Percentiles rank a stretch among this genome's conserved stretches.
Evolutionary conservation across 2,329 filamentous ascomycete genomes (phyloP).

Genomic region (Elsinoe batatas): DNA sequence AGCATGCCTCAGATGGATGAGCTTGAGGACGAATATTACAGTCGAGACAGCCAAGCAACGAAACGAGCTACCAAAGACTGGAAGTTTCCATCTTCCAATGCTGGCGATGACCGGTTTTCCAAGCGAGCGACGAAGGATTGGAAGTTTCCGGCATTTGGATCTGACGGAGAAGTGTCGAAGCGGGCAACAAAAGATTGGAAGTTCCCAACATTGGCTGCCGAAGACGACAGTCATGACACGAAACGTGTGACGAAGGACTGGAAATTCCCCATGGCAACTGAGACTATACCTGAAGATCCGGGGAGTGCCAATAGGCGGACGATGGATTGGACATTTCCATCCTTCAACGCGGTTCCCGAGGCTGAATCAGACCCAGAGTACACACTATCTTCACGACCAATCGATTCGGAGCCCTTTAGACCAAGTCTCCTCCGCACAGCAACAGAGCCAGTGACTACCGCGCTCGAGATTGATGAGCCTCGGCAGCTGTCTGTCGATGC

Average conservation of each 20-base stretch:
- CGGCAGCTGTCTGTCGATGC: slow-evolving; percentile 18
- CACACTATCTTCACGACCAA: slow-evolving; percentile 12
- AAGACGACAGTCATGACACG: slow-evolving; percentile 19
- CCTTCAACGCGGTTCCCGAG: slow-evolving; percentile 27
- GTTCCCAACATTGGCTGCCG: slow-evolving; percentile 37
- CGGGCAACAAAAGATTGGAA: slow-evolving; percentile 46
- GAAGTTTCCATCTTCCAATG: slow-evolving; percentile 17
- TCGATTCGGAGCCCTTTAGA: slow-evolving; percentile 26
- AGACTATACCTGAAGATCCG: slow-evolving; percentile 6
- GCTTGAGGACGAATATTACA: slow-evolving; percentile 31
- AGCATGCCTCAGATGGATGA: slow-evolving; percentile 35
- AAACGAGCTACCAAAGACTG: slow-evolving; percentile 24
- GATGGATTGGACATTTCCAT: slow-evolving; percentile 40
- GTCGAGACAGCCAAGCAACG: slow-evolving; percentile 28
- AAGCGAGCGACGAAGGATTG: slow-evolving; percentile 39
- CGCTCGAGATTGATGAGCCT: slow-evolving; percentile 24
- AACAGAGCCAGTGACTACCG: slow-evolving; percentile 34
- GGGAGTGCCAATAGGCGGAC: slow-evolving; percentile 33
- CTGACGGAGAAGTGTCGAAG: slow-evolving; percentile 20
- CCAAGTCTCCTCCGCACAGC: slow-evolving; percentile 33
- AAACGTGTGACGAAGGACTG: slow-evolving; percentile 38
- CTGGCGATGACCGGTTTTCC: slow-evolving; percentile 21
- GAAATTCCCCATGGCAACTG: slow-evolving; percentile 31
- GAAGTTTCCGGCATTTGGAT: slow-evolving; percentile 30
- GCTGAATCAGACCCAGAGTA: slow-evolving; percentile 17